These are phyloP conservation scores for Cryptococcus hybrid DNA, from an alignment of 1,284 basidiomycete genomes.

Conservation along the genomic window DNA sequence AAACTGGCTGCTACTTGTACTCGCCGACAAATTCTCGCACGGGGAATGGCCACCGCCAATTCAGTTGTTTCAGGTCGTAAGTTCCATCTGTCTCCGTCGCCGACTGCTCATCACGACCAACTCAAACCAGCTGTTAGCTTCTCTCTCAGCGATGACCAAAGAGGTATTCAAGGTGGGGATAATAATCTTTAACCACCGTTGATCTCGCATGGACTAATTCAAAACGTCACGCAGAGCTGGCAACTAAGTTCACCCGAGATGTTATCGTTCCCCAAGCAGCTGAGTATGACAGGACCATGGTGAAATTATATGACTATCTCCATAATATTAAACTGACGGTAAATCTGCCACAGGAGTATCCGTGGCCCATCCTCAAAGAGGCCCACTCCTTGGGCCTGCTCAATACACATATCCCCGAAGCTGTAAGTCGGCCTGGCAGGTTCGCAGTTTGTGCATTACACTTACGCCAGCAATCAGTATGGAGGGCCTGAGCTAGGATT, in stretches of 20 bases:
- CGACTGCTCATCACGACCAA: background rate
- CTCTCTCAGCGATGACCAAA: slow-evolving; percentile 39
- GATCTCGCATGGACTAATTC: too few relatives aligned
- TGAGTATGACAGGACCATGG: slow-evolving; percentile 53
- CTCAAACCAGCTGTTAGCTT: slow-evolving; percentile 29
- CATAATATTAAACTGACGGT: background rate
- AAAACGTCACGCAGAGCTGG: slow-evolving; percentile 48
- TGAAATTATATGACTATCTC: slow-evolving; percentile 12
- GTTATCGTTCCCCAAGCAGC: slow-evolving; percentile 56
- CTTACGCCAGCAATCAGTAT: slow-evolving; percentile 40
- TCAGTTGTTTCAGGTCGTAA: slow-evolving; percentile 8
- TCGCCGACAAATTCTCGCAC: too few relatives aligned
- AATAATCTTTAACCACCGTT: too few relatives aligned
- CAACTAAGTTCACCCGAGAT: slow-evolving; percentile 53
- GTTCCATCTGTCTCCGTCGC: background rate
- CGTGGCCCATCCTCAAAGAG: slow-evolving; percentile 57
- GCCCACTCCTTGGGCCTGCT: slow-evolving; percentile 54
- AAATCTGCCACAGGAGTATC: slow-evolving; percentile 48
- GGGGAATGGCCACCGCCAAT: background rate
- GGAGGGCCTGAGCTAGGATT: slow-evolving; percentile 56
- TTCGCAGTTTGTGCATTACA: background rate
- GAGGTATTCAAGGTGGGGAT: slow-evolving; percentile 38
- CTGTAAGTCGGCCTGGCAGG: slow-evolving; percentile 26
- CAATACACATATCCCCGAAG: slow-evolving; percentile 54
- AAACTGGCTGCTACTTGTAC: too few relatives aligned